Conservation (phyloP, 441 rosid species). For the Sinapis alba region DNA sequence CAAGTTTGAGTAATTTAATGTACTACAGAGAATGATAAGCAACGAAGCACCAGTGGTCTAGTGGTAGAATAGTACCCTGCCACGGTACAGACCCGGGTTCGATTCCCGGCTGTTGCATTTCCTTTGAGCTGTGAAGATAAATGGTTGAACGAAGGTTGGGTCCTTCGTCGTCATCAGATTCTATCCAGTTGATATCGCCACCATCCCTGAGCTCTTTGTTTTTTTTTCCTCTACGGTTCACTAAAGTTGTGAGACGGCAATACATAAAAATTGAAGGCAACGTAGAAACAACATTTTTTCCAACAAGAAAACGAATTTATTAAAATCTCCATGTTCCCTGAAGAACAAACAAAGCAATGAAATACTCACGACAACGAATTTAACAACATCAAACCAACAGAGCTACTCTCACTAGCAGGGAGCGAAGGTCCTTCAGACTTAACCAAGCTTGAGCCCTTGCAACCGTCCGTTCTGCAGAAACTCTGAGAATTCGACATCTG, state of each 20-base stretch:
- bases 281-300: neutral
- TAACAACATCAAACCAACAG: neutral
- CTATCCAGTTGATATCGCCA: neutral
- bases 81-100: constrained; percentile 96
- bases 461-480: no score
- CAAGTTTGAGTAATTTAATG: neutral
- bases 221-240: neutral
- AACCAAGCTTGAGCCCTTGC: no score
- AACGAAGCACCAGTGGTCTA: constrained; percentile 77
- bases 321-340: no score
- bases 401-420: no score
- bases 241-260: no score
- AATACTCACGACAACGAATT: neutral
- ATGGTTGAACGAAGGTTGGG: neutral
- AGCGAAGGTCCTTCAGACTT: no score
- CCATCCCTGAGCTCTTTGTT: neutral
- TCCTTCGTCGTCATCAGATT: neutral
- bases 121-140: neutral
- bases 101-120: constrained; percentile 53
- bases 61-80: constrained; percentile 99
- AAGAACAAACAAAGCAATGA: neutral
- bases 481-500: no score
- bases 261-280: neutral
- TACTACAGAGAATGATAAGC: neutral
- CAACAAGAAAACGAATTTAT: no score